Evolutionary conservation across 495 filamentous ascomycete genomes (phyloP), one percentile per base, ranked within the genome.

Genomic region (Aspergillus avenaceus): DNA sequence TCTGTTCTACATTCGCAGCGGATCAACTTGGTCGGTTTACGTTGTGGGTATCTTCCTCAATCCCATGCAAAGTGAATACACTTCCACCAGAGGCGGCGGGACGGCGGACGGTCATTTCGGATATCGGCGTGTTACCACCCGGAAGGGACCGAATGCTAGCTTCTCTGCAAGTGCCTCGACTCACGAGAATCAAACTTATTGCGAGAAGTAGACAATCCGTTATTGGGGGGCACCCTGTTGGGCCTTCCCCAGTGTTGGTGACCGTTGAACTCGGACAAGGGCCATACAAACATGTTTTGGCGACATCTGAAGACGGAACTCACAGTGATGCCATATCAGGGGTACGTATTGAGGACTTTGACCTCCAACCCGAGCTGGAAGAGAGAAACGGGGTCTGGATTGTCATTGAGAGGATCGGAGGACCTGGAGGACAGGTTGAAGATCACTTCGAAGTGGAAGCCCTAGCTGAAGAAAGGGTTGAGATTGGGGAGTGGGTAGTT

Each of bases 1-100:
- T 97, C 9, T 86, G 83, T 56, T 91, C 86, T 7, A 96, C 93
- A 1, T 97, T 95, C 61, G 89, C 95, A 37, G 78, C 84, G 0
- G 82, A 82, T 24, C 86, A 91, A 60, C 66, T 80, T 2, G 90
- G 82, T 2, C 74, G 73, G n/a, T 97, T 95, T 67, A 81, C 74
- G 2, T 73, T 98, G 22, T 81, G 81, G 55, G 76, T 95, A 27
- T 81, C 79, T 8, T 81, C 86, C n/a, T 79, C 70, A 19, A 64
- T 69, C 8, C 68, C 76, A 2, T 78, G 82, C 31, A 29, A 52
- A 0, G 52, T 91, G 7, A 63, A 65, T 4, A 77, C 75, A 5
- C 70, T 96, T 8, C 72, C 79, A 0, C 63, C 80, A 8, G 87
- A 89, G 60, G 77, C 79, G 6, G 89, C 88, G 1, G 90, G 89